Conservation (phyloP, 192 early-diverging fungal genomes). For the Coemansia sp. region DNA sequence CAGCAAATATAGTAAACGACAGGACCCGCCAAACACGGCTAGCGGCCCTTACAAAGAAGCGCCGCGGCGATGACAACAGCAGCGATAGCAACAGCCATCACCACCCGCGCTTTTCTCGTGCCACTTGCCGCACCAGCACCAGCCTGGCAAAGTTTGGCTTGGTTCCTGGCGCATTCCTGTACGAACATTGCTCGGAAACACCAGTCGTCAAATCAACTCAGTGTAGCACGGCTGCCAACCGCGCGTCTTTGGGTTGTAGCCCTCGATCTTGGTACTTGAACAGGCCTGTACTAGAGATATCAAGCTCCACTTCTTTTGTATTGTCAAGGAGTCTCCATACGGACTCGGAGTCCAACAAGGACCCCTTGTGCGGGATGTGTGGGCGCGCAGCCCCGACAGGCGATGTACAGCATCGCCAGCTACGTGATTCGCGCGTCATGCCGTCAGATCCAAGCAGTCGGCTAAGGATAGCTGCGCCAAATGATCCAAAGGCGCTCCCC, state of each 20-base stretch:
- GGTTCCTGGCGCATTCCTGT: constrained; percentile 24
- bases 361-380: background rate
- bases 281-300: background rate
- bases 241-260: background rate
- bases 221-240: background rate
- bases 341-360: background rate
- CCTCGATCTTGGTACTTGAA: background rate
- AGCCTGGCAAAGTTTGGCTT: constrained; percentile 26
- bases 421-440: background rate
- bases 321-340: background rate
- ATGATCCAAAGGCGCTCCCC: constrained; percentile 22
- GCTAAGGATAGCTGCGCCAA: constrained; percentile 28
- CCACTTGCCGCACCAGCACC: constrained; percentile 7
- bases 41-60: background rate
- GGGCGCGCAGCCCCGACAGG: background rate
- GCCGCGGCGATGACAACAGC: background rate
- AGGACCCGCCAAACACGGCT: background rate
- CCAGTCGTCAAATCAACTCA: background rate
- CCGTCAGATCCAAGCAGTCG: background rate
- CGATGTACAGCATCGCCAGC: background rate
- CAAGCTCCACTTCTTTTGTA: background rate
- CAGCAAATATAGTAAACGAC: background rate
- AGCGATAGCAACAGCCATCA: background rate
- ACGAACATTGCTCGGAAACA: constrained; percentile 16
- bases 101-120: constrained; percentile 3